These are phyloP conservation scores for Ambrosiella beaveri DNA, from an alignment of 2,329 filamentous ascomycete genomes.

Conservation along the genomic window DNA sequence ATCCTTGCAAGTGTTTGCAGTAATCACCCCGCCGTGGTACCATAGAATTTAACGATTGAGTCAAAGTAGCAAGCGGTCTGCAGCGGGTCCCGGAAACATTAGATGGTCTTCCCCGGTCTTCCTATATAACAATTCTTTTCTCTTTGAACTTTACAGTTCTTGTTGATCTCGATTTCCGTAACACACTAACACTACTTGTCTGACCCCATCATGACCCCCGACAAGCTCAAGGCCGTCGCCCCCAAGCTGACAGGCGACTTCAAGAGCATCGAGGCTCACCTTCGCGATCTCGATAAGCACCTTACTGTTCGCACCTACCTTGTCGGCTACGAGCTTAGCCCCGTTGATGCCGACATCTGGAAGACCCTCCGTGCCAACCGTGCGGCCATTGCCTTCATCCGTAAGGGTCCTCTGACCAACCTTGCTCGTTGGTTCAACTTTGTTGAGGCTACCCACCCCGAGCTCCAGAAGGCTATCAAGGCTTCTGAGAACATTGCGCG, in stretches of 20 bases:
- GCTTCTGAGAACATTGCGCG: conserved; percentile 49
- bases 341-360: conserved; percentile 71
- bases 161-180: conserved; percentile 1
- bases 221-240: conserved; percentile 36
- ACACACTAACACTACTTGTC: background rate
- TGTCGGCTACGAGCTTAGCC: conserved; percentile 59
- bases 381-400: conserved; percentile 64
- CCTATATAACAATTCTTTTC: background rate
- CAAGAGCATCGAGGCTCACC: conserved; percentile 59
- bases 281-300: conserved; percentile 69
- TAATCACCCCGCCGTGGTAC: conserved; percentile 8
- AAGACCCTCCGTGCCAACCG: conserved; percentile 67
- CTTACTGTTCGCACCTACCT: conserved; percentile 75
- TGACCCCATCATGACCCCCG: conserved; percentile 34
- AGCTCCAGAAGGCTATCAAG: conserved; percentile 55
- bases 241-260: conserved; percentile 48
- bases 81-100: background rate
- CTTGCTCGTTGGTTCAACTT: conserved; percentile 75
- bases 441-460: conserved; percentile 65
- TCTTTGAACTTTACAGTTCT: background rate
- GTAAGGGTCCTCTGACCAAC: conserved; percentile 60
- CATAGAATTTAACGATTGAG: conserved; percentile 9
- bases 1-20: conserved; percentile 1
- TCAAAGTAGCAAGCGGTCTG: conserved; percentile 3
- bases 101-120: background rate